These are phyloP conservation scores for Candida nanaspora DNA, from an alignment of 805 yeast genomes.

Conservation along the genomic window DNA sequence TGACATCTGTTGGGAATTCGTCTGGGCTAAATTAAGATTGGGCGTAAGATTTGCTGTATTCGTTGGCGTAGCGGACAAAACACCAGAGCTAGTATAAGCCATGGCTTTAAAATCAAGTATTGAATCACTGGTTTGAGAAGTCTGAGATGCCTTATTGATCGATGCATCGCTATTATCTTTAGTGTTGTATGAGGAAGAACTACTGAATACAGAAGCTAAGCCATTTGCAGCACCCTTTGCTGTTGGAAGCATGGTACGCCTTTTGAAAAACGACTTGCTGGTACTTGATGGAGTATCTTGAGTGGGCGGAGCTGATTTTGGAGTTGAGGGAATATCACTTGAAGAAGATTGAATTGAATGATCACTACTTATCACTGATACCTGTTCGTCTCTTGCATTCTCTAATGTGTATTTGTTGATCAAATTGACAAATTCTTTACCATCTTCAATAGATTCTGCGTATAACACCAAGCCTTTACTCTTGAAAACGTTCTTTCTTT, in stretches of 20 bases:
- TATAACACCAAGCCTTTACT: slow-evolving; percentile 42
- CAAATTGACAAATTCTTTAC: slow-evolving; percentile 18
- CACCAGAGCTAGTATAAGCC: slow-evolving; percentile 22
- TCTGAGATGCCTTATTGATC: neutral
- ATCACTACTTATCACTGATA: slow-evolving; percentile 4
- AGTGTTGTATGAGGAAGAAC: neutral
- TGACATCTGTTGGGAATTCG: neutral
- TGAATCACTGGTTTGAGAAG: slow-evolving; percentile 6
- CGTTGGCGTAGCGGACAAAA: neutral
- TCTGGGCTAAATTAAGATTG: neutral
- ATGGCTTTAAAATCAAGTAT: slow-evolving; percentile 25
- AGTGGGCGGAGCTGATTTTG: neutral
- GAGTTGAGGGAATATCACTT: neutral
- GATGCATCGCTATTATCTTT: neutral
- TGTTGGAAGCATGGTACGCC: neutral
- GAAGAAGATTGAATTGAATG: neutral
- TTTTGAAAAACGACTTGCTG: neutral
- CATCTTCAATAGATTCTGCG: slow-evolving; percentile 70
- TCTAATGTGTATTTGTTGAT: neutral
- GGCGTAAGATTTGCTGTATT: no score
- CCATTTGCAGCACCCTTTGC: neutral
- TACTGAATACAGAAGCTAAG: neutral
- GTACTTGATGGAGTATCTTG: neutral
- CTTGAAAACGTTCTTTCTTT: slow-evolving; percentile 25
- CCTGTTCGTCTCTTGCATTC: slow-evolving; percentile 6